Percentiles rank a stretch among this genome's conserved stretches.
Evolutionary conservation across 306 rosid genomes (phyloP).

Genomic region (Vigna reflexopilosa): DNA sequence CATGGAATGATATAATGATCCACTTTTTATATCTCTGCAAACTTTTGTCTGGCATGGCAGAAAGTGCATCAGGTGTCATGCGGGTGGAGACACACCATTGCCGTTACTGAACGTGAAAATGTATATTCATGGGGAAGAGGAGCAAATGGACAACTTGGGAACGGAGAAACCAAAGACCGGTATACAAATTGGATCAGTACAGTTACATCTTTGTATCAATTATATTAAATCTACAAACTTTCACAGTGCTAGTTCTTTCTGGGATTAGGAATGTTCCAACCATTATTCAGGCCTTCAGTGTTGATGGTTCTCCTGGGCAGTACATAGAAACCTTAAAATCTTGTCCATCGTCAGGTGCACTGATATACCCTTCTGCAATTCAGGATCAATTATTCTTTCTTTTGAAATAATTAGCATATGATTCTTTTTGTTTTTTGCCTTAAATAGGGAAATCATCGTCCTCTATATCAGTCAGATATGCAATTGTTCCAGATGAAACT

Average conservation of each 20-base stretch:
- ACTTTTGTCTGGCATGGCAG: conserved; percentile 55
- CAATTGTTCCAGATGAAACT: conserved; percentile 87
- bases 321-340: conserved; percentile 66
- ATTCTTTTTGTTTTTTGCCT: background rate
- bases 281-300: conserved; percentile 75
- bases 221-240: no score
- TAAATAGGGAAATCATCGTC: conserved; percentile 69
- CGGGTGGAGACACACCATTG: conserved; percentile 94
- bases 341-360: conserved; percentile 70
- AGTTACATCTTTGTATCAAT: no score
- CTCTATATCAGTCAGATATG: conserved; percentile 78
- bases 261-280: conserved; percentile 76
- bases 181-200: no score
- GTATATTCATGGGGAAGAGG: conserved; percentile 99
- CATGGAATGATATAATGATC: conserved; percentile 4
- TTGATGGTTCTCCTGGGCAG: conserved; percentile 70
- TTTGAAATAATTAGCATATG: conserved; percentile 1
- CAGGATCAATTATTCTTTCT: background rate
- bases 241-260: background rate
- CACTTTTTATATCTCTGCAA: background rate
- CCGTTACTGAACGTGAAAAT: conserved; percentile 72
- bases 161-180: conserved; percentile 66
- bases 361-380: conserved; percentile 13
- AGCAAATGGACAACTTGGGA: conserved; percentile 98
- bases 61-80: conserved; percentile 75